Conservation (phyloP, 208 protist genomes). For the Acanthamoeba polyphaga region DNA sequence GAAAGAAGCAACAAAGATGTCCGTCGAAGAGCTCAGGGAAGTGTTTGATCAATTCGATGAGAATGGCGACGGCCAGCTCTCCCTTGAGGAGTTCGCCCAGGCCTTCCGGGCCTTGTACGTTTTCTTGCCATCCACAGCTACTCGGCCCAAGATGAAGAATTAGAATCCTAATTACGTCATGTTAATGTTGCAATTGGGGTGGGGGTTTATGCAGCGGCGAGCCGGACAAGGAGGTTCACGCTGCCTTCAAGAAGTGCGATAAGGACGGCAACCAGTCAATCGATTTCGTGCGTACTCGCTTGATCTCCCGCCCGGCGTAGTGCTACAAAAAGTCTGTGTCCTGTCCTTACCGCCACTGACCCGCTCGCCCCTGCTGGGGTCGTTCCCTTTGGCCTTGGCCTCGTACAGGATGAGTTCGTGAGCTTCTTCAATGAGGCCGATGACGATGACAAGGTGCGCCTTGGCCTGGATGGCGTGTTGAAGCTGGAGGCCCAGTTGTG, state of each 20-base stretch:
- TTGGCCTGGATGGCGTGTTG: background rate
- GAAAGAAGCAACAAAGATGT: background rate
- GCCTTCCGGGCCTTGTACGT: constrained; percentile 63
- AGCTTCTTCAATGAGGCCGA: constrained; percentile 49
- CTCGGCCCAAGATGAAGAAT: too few species aligned
- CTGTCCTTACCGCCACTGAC: too few species aligned
- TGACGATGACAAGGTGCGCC: constrained; percentile 29
- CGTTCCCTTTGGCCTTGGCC: background rate
- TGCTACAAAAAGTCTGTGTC: background rate
- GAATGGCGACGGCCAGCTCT: constrained; percentile 63
- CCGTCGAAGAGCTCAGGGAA: constrained; percentile 45
- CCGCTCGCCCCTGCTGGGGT: background rate
- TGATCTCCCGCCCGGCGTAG: background rate
- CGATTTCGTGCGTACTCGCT: constrained; percentile 27
- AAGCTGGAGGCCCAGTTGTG: background rate
- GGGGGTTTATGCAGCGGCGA: constrained; percentile 16
- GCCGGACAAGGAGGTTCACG: constrained; percentile 49
- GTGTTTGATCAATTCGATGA: constrained; percentile 65
- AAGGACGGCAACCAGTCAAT: constrained; percentile 45
- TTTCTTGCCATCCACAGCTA: background rate
- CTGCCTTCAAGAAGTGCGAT: constrained; percentile 57
- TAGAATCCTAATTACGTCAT: background rate
- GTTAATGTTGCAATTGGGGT: too few species aligned
- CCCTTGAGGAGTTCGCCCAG: constrained; percentile 55
- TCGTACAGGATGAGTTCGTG: background rate